These are phyloP conservation scores for Byssothecium circinans DNA, from an alignment of 2,329 filamentous ascomycete species.

Conservation along the genomic window DNA sequence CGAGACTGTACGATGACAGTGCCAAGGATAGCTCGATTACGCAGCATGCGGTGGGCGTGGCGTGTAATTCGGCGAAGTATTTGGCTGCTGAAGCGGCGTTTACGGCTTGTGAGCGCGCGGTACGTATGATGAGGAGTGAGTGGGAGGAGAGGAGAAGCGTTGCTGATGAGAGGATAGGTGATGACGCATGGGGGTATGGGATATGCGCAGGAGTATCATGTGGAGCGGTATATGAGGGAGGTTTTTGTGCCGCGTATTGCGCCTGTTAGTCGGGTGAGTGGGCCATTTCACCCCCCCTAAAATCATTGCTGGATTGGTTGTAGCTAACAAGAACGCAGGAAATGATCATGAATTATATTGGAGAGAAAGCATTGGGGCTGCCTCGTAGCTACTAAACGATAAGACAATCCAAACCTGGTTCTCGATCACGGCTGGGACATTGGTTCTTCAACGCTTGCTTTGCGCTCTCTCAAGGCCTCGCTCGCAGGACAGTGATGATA, in stretches of 20 bases:
- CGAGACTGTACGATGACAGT: conserved; percentile 59
- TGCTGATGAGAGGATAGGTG: conserved; percentile 33
- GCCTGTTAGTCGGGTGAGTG: conserved; percentile 56
- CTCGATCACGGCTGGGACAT: too few species aligned
- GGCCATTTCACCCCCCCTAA: too few species aligned
- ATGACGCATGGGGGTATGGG: conserved; percentile 64
- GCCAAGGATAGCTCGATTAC: conserved; percentile 43
- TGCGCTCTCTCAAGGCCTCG: neutral
- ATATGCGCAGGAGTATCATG: conserved; percentile 65
- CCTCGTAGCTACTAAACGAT: conserved; percentile 62
- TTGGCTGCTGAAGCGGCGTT: conserved; percentile 64
- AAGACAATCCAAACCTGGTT: neutral
- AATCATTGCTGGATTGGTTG: neutral
- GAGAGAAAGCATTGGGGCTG: conserved; percentile 67
- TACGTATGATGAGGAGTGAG: conserved; percentile 10
- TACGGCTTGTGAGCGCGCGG: conserved; percentile 59
- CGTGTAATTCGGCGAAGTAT: conserved; percentile 61
- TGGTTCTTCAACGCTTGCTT: neutral
- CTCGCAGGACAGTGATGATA: neutral
- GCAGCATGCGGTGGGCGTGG: conserved; percentile 54
- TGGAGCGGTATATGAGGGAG: conserved; percentile 62
- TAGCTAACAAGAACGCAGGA: conserved; percentile 48
- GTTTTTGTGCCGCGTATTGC: conserved; percentile 62
- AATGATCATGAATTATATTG: conserved; percentile 76
- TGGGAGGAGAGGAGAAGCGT: neutral